Base-by-base conservation (phyloP, 2,329 filamentous ascomycete genomes). In the Taxawa tesnikishii region DNA sequence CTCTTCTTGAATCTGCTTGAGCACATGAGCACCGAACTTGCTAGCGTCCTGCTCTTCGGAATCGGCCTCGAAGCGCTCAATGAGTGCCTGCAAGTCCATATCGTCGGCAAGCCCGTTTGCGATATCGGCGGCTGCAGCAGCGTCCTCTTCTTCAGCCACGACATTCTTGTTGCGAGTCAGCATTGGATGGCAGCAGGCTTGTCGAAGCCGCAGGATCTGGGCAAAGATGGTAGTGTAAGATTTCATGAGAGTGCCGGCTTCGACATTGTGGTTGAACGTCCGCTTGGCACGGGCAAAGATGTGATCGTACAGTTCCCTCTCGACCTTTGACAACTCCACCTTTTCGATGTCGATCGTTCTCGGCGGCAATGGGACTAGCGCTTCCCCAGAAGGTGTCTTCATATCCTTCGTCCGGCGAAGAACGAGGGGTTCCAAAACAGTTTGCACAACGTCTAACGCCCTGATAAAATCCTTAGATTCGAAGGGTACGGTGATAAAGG, bases 171-270 rank as follows among this genome's bases (percentile, higher is more conserved):
- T 93, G 18, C 87, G 76, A 0, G 92, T 90, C 9, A 98, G 68
- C 2, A 88, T 64, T 0, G 90, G 90, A 53, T 98, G 90, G 41
- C 90, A 96, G 53, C 90, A 98, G 2, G 83, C 83, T 50, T 98
- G 90, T 2, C 90, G 77, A 6, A 98, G 72, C 2, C 90, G 81
- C 25, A 98, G 60, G 48, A 98, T 92, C 54, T 98, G 90, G 0
- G 90, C 88, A 51, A 98, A 94, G 40, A 98, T 94, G 32, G 85
- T 94, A 0, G 90, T 94, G 49, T 87, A 98, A 0, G 85, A 87
- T 54, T 94, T 94, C 65, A 96, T 73, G 4, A 98, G 69, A 0
- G 88, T 96, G 4, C 90, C 90, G 7, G 83, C 84, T 51, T 93
- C 84, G 9, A 94, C 70, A 37, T 93, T 96, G 38, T 79, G 75